Evolutionary conservation across 306 rosid genomes (phyloP), one percentile per base, ranked within the genome.

Genomic region (Quercus parvula): DNA sequence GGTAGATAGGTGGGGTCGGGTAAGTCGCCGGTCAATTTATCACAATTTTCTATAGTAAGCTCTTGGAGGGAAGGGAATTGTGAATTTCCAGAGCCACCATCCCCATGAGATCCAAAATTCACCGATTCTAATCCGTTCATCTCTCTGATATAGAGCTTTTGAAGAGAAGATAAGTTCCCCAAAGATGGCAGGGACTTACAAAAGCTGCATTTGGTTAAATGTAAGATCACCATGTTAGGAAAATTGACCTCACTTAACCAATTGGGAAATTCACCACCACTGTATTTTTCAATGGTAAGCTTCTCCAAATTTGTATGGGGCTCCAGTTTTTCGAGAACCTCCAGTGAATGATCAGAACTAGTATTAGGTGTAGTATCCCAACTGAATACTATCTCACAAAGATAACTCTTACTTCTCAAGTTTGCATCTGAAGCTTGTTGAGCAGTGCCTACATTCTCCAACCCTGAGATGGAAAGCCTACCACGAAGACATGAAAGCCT

Each of bases 271-370:
- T 18, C 44, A 7, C 3, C 0, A 70, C 25, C 56, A 38, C 44
- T 6, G 49, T 46, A 70, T 18, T 28, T 27, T 2, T 1, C 10
- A 44, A 70, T 41, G 24, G 13, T n/a, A n/a, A 70, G 30, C 56
- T 22, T 22, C 22, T 38, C 19, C 30, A 38, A 20, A 25, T 70
- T 8, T n/a, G 19, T 41, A 1, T 52, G 56, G 0, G 74, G 74
- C 28, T 70, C 7, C 28, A 70, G 17, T 44, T 20, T 12, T 35
- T 70, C 74, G 15, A 70, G 56, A 12, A 35, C 74, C 0, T 8
- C 2, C 12, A 44, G 9, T 8, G 11, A 0, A 44, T 0, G 2
- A 1, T n/a, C 11, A 3, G 0, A 2, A 8, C 0, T 4, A 30
- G 31, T 0, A 30, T 4, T 4, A 30, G n/a, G n/a, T n/a, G 18